Evolutionary conservation across 2,329 filamentous ascomycete genomes (phyloP).

Genomic region (Stenocarpella maydis): DNA sequence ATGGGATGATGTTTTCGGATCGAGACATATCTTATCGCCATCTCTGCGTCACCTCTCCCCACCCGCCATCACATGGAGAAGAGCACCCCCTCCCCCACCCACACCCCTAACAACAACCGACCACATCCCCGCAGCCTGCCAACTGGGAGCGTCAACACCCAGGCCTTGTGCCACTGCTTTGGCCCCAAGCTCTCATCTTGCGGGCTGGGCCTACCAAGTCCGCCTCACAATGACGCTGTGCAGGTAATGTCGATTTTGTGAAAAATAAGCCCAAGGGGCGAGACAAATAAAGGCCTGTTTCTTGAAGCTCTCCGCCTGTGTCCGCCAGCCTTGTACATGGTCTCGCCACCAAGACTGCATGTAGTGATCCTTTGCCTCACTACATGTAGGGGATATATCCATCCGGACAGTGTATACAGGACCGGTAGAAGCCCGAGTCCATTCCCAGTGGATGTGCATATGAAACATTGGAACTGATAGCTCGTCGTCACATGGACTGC

Average conservation of each 20-base stretch:
- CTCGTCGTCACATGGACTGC: not conserved
- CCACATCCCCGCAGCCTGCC: not conserved
- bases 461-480: not conserved
- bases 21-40: constrained; percentile 18
- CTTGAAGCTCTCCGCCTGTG: too few species aligned
- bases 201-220: not conserved
- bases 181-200: too few species aligned
- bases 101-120: not conserved
- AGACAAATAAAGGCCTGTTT: too few species aligned
- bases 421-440: not conserved
- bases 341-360: too few species aligned
- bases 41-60: not conserved
- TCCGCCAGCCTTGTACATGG: too few species aligned
- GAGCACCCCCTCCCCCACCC: not conserved
- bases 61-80: not conserved
- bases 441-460: not conserved
- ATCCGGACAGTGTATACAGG: too few species aligned
- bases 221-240: not conserved
- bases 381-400: too few species aligned
- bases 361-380: too few species aligned
- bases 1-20: constrained; percentile 11
- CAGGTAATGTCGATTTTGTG: not conserved
- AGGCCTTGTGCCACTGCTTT: too few species aligned
- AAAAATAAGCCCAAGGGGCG: too few species aligned
- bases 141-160: not conserved